A percentile compares a stretch with the other conserved stretches of the same genome.
These are phyloP conservation scores for Lasiosphaeris hirsuta DNA, from an alignment of 495 filamentous ascomycete genomes.

Conservation along the genomic window DNA sequence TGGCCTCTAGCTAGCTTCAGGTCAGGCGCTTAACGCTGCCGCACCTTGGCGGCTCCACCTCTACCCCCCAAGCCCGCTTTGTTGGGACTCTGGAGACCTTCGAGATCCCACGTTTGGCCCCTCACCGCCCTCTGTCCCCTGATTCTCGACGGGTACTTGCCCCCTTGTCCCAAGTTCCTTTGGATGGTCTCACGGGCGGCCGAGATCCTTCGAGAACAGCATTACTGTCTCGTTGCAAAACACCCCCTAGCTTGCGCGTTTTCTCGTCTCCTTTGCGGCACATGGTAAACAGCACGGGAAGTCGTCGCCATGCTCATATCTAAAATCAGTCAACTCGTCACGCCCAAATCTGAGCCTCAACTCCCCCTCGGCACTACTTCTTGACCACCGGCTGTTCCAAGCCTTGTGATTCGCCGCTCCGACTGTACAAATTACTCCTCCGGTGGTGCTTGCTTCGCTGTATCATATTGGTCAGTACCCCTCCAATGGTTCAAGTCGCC, in stretches of 20 bases:
- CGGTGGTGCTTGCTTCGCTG: slow-evolving; percentile 26
- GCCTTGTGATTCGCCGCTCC: slow-evolving; percentile 26
- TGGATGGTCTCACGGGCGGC: slow-evolving; percentile 16
- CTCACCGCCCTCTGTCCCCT: slow-evolving; percentile 15
- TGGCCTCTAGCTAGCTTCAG: slow-evolving; percentile 17
- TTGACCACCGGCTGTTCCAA: slow-evolving; percentile 17
- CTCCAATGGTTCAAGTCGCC: slow-evolving; percentile 32
- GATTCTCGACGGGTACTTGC: slow-evolving; percentile 15
- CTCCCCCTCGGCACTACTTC: slow-evolving; percentile 12
- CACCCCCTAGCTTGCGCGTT: neutral
- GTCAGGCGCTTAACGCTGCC: slow-evolving; percentile 20
- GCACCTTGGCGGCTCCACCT: slow-evolving; percentile 19
- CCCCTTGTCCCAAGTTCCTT: slow-evolving; percentile 15
- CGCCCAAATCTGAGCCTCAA: slow-evolving; percentile 31
- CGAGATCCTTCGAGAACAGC: slow-evolving; percentile 11
- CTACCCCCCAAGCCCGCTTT: slow-evolving; percentile 6
- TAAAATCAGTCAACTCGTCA: slow-evolving; percentile 15
- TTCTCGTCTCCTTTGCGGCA: slow-evolving; percentile 11
- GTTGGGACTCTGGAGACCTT: neutral
- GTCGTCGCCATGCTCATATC: slow-evolving; percentile 33
- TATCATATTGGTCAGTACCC: slow-evolving; percentile 53
- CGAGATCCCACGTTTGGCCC: slow-evolving; percentile 2
- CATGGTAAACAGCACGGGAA: neutral
- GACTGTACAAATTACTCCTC: slow-evolving; percentile 34
- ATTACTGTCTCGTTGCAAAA: slow-evolving; percentile 5